A percentile compares a stretch with the other conserved stretches of the same genome.
Conservation (phyloP, 768 basidiomycete species). For the Pleurotus tuber-regium region DNA sequence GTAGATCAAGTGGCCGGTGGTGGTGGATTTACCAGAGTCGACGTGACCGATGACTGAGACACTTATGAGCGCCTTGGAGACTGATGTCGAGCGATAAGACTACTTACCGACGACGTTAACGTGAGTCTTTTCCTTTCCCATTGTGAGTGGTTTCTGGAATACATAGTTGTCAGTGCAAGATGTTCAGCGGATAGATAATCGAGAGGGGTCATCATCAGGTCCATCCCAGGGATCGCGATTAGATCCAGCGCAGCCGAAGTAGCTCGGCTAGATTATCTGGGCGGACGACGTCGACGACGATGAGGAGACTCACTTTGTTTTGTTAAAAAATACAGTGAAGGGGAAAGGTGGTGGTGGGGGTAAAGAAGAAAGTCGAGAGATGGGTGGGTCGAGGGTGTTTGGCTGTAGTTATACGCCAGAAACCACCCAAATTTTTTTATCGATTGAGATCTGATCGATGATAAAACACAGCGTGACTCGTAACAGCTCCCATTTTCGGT, state of each 20-base stretch:
- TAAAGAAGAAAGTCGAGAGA: slow-evolving; percentile 32
- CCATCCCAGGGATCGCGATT: slow-evolving; percentile 22
- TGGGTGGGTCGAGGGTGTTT: slow-evolving; percentile 45
- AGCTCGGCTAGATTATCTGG: slow-evolving; percentile 6
- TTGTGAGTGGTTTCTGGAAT: slow-evolving; percentile 58
- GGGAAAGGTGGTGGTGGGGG: slow-evolving; percentile 46
- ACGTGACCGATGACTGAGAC: slow-evolving; percentile 92
- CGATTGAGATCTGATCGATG: slow-evolving; percentile 55
- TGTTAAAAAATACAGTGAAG: slow-evolving; percentile 27
- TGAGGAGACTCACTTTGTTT: slow-evolving; percentile 31
- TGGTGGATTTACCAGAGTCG: slow-evolving; percentile 99
- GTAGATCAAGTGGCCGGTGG: slow-evolving; percentile 99
- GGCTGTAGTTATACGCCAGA: slow-evolving; percentile 59
- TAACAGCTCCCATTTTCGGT: slow-evolving; percentile 1
- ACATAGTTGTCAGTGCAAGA: slow-evolving; percentile 24
- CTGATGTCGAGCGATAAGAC: slow-evolving; percentile 24
- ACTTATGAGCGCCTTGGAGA: slow-evolving; percentile 26
- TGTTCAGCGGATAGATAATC: slow-evolving; percentile 16
- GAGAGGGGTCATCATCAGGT: slow-evolving; percentile 16
- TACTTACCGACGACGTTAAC: slow-evolving; percentile 94
- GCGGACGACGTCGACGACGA: slow-evolving; percentile 14
- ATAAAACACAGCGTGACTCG: slow-evolving; percentile 11
- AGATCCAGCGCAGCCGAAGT: slow-evolving; percentile 26
- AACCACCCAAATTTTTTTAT: slow-evolving; percentile 58
- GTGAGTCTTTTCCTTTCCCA: slow-evolving; percentile 96